Base-by-base conservation (phyloP, 441 rosid species). In the Gossypium davidsonii region DNA sequence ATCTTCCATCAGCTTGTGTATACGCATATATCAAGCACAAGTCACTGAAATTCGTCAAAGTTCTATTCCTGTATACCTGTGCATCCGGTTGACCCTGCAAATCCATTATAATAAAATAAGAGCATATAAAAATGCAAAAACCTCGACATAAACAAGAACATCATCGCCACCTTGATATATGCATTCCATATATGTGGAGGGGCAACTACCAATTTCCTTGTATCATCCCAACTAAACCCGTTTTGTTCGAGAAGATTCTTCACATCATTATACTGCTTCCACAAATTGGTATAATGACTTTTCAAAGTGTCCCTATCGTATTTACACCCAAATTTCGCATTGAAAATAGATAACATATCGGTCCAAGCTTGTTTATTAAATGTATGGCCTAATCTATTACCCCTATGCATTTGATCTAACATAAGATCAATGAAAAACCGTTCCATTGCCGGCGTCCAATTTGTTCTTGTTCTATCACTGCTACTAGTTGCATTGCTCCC, bases 361-460 rank as follows among this genome's bases (percentile, higher is more conserved):
- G 65, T 85, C 98, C 98, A 94, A 0, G 98, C 96, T 74, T 88
- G 95, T 76, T 90, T 94, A 79, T 77, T 91, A 81, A 90, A 94
- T 56, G 97, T 91, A 82, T 90, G 91, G 3, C 95, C 96, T 28
- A 80, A 76, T 81, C 90, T 82, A 73, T 86, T 89, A 46, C 96
- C 98, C 82, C 90, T 88, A 59, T 87, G 87, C 83, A 88, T 74
- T 15, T 94, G 98, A 70, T 91, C 98, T 56, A 94, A 75, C 97
- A 91, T 89, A 39, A 94, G 94, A 74, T 94, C 93, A 56, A 94
- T 81, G 75, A 94, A 91, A 83, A 82, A 94, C 2, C 96, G 91
- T 70, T 94, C 97, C 98, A 90, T 94, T 14, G 87, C 70, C 0
- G 86, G 95, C 0, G 94, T 89, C 96, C 97, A 91, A 69, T 88